Evolutionary conservation across 257 asterid genomes (phyloP).

Genomic region (Cinchona pubescens): DNA sequence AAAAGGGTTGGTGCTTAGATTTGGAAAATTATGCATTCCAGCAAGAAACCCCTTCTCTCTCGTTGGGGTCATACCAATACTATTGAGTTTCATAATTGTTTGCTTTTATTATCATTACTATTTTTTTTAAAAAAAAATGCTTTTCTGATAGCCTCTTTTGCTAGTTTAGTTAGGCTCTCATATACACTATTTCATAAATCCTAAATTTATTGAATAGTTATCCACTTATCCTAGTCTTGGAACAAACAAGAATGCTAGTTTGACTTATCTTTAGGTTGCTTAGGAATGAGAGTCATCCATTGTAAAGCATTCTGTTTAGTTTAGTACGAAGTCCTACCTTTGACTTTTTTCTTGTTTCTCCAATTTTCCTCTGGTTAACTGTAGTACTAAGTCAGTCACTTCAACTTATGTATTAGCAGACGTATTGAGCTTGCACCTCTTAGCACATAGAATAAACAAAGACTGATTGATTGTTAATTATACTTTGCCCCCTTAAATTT

Average conservation of each 20-base stretch:
- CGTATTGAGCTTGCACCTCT: no score
- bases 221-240: not conserved
- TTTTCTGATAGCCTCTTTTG: not conserved
- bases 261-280: not conserved
- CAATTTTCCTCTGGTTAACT: not conserved
- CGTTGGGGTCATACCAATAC: constrained; percentile 11
- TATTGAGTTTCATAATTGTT: no score
- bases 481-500: no score
- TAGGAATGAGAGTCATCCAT: not conserved
- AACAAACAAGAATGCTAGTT: not conserved
- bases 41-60: constrained; percentile 36
- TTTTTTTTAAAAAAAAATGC: no score
- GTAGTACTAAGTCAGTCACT: no score
- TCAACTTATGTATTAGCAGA: no score
- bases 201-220: not conserved
- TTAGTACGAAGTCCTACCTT: not conserved
- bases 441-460: no score
- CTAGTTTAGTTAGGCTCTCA: no score
- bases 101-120: no score
- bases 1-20: constrained; percentile 32
- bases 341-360: not conserved
- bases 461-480: no score
- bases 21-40: constrained; percentile 49
- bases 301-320: not conserved
- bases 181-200: no score